These are phyloP conservation scores for Colletotrichum sp. DNA, from an alignment of 2,329 filamentous ascomycete genomes.

Conservation along the genomic window DNA sequence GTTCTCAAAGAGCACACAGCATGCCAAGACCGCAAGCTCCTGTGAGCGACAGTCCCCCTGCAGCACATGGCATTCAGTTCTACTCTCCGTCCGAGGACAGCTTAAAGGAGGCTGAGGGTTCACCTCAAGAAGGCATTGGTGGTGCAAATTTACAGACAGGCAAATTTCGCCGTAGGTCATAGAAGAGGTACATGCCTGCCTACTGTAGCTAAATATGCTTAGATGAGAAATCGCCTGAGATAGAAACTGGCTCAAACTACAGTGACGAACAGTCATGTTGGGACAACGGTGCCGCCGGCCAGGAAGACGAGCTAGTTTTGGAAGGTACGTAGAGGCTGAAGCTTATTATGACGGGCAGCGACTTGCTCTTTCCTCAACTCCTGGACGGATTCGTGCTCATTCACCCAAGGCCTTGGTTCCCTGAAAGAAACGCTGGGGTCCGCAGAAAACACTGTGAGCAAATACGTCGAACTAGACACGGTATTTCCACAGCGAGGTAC, in stretches of 20 bases:
- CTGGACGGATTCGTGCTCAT: background rate
- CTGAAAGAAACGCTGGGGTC: background rate
- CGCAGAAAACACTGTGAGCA: background rate
- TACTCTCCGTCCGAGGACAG: background rate
- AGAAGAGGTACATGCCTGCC: background rate
- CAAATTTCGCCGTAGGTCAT: background rate
- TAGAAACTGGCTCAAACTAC: background rate
- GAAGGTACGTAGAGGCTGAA: background rate
- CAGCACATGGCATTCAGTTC: background rate
- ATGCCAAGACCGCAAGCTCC: background rate
- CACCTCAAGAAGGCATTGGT: background rate
- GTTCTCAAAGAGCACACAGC: background rate
- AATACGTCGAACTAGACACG: background rate
- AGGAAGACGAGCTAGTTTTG: background rate
- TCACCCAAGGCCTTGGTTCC: background rate
- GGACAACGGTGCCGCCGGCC: background rate
- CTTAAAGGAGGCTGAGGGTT: background rate
- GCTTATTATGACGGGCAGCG: background rate
- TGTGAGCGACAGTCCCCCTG: background rate
- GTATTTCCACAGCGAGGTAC: conserved; percentile 7
- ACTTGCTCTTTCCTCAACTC: background rate
- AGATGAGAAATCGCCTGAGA: background rate
- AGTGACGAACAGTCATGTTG: background rate
- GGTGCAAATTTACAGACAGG: background rate
- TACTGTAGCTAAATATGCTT: background rate